Evolutionary conservation across 2,329 filamentous ascomycete genomes (phyloP).

Genomic region (Paraphaeosphaeria sporulosa): DNA sequence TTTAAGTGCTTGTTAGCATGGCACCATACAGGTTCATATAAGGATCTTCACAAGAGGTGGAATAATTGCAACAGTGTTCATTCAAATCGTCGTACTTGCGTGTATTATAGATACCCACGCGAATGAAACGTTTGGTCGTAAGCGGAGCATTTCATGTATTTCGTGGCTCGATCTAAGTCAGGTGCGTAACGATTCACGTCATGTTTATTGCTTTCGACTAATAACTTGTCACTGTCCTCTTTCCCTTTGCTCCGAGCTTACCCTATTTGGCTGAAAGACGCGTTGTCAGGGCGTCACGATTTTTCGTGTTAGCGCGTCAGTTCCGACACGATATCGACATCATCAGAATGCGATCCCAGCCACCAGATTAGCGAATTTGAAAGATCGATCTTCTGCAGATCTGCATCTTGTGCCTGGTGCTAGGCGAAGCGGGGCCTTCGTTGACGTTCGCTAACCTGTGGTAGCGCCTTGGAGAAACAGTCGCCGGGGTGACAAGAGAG

Average conservation of each 20-base stretch:
- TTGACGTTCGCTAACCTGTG: conserved; percentile 1
- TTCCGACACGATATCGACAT: conserved; percentile 1
- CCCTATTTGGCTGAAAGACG: conserved; percentile 4
- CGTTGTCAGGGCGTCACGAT: conserved; percentile 7
- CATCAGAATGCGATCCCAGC: background rate
- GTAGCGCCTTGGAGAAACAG: background rate
- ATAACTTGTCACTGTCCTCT: background rate
- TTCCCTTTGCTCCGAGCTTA: background rate
- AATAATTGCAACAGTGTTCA: background rate
- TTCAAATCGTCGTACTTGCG: background rate
- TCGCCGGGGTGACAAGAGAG: background rate
- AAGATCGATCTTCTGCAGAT: conserved; percentile 32
- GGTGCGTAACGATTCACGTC: background rate
- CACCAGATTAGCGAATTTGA: conserved; percentile 19
- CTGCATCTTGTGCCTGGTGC: conserved; percentile 29
- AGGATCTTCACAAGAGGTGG: background rate
- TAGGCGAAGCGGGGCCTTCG: conserved; percentile 17
- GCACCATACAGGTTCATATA: background rate
- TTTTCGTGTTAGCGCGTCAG: conserved; percentile 2
- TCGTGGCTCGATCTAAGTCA: background rate
- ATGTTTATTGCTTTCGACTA: background rate
- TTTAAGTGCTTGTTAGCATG: background rate
- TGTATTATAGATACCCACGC: conserved; percentile 19
- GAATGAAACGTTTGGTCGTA: background rate
- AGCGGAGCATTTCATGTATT: background rate